Conservation (phyloP, 495 filamentous ascomycete species). For the Tuber indicum region DNA sequence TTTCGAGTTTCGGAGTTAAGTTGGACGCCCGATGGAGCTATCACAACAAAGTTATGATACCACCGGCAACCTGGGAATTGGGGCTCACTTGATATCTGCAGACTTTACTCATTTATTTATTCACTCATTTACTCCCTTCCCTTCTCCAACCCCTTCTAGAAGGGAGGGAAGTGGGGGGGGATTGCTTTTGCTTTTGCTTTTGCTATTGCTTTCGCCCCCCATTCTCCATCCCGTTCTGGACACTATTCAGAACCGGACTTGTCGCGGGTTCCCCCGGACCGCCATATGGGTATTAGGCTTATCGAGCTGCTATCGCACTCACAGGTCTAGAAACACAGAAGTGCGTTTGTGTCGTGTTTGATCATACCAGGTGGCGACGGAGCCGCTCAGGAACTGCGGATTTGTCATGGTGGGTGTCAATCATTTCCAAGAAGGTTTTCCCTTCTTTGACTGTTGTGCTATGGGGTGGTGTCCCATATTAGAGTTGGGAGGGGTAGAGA, state of each 20-base stretch:
- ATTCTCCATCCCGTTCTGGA: background rate
- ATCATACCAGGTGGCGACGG: background rate
- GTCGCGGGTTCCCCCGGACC: background rate
- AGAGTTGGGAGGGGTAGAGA: background rate
- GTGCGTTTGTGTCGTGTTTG: background rate
- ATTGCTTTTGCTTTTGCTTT: background rate
- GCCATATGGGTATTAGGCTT: background rate
- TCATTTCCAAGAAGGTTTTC: background rate
- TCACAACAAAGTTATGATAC: background rate
- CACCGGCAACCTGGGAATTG: background rate
- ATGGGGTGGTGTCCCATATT: background rate
- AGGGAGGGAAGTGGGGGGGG: too few relatives aligned
- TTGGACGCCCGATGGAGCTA: background rate
- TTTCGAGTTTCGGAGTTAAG: constrained; percentile 1
- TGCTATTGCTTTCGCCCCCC: background rate
- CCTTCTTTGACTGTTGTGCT: background rate
- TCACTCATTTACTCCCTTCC: background rate
- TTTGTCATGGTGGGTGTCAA: background rate
- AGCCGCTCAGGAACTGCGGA: background rate
- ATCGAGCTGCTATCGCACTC: background rate
- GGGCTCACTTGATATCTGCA: background rate
- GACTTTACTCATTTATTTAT: background rate
- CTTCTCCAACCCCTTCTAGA: background rate
- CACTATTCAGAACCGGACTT: background rate
- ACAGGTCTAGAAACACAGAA: background rate